A percentile compares a stretch with the other conserved stretches of the same genome.
Conservation (phyloP, 345 rosid genomes). For the thale cress (Arabidopsis thaliana) region DNA sequence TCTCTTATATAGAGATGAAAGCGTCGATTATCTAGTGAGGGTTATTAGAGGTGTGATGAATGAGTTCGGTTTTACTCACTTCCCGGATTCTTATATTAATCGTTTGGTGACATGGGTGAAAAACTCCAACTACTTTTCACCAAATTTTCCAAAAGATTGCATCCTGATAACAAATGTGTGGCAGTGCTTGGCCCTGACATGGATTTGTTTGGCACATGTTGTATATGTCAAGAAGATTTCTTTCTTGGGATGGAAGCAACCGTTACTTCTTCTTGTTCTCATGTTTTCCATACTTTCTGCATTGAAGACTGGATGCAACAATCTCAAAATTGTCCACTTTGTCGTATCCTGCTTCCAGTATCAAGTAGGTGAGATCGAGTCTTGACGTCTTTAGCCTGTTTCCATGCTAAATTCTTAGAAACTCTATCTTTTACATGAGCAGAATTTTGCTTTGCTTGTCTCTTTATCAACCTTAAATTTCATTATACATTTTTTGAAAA, state of each 20-base stretch:
- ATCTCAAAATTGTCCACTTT: not conserved
- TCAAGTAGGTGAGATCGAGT: not conserved
- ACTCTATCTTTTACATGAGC: not conserved
- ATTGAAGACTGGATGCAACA: not conserved
- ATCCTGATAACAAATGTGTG: not conserved
- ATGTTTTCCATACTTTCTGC: not conserved
- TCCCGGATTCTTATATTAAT: too few relatives aligned
- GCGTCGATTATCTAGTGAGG: too few relatives aligned
- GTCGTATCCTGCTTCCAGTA: not conserved
- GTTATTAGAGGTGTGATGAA: too few relatives aligned
- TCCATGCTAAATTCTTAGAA: not conserved
- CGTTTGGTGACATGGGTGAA: not conserved
- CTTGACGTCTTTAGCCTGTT: not conserved
- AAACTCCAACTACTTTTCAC: not conserved
- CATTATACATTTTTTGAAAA: too few relatives aligned
- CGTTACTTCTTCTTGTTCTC: not conserved
- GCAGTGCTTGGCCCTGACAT: conserved; percentile 1
- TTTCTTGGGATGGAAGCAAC: not conserved
- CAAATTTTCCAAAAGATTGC: not conserved
- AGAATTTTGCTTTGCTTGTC: not conserved
- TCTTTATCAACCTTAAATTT: too few relatives aligned
- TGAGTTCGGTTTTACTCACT: too few relatives aligned
- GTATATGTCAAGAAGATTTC: conserved; percentile 1
- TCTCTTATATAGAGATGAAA: too few relatives aligned
- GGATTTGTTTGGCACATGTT: not conserved